A percentile compares a stretch with the other conserved stretches of the same genome.
phyloP scores from a whole-genome alignment of 352 stramenopile species.

The Sclerospora graminicola region DNA sequence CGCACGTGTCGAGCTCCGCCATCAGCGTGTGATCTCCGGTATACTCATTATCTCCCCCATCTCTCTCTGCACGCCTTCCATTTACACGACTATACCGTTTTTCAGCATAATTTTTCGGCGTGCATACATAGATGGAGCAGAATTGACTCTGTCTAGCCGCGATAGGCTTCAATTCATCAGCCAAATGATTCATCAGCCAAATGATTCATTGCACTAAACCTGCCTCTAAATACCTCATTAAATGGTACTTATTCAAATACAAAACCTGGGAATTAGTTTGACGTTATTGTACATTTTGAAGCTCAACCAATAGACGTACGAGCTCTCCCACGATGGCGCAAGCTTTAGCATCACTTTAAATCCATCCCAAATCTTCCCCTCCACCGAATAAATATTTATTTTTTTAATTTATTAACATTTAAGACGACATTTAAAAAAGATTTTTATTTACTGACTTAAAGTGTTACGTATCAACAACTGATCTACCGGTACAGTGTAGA shows the following conservation, averaged over 20 bases:
- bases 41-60: slow-evolving; percentile 3
- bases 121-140: slow-evolving; percentile 18
- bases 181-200: slow-evolving; percentile 47
- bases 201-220: slow-evolving; percentile 39
- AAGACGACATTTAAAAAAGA: too few species aligned
- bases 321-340: slow-evolving; percentile 53
- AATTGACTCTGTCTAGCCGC: slow-evolving; percentile 22
- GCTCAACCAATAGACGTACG: slow-evolving; percentile 16
- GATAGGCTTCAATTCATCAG: slow-evolving; percentile 43
- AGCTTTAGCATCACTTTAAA: slow-evolving; percentile 50
- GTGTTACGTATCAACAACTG: neutral
- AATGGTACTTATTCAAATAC: too few species aligned
- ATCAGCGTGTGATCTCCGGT: slow-evolving; percentile 18
- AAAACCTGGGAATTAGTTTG: too few species aligned
- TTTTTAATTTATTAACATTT: slow-evolving; percentile 26
- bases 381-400: too few species aligned
- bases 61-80: too few species aligned
- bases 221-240: slow-evolving; percentile 56
- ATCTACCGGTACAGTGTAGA: neutral
- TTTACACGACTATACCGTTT: slow-evolving; percentile 1
- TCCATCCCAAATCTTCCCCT: slow-evolving; percentile 38
- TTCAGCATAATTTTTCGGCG: slow-evolving; percentile 2
- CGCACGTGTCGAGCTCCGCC: too few species aligned
- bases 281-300: neutral
- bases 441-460: slow-evolving; percentile 23